phyloP scores from a whole-genome alignment of 1,284 basidiomycete species.

The Puccinia polysora region DNA sequence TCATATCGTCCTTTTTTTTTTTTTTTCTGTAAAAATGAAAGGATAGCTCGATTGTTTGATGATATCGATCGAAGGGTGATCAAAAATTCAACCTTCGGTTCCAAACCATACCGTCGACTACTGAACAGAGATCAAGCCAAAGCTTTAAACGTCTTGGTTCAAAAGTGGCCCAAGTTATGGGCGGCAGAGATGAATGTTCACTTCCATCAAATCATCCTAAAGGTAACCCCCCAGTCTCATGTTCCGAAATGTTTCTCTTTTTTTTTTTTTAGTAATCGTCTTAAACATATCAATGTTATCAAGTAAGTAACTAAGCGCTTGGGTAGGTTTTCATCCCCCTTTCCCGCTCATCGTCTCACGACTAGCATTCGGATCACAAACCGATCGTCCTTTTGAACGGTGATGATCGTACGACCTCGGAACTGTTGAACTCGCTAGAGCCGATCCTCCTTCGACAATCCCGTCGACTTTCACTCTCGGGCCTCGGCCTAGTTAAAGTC shows the following conservation, averaged over 20 bases:
- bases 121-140: constrained; percentile 18
- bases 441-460: neutral
- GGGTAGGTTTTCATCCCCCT: neutral
- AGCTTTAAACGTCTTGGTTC: constrained; percentile 9
- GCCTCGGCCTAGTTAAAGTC: neutral
- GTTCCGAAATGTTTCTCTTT: neutral
- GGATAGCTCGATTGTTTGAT: constrained; percentile 24
- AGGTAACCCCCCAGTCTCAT: neutral
- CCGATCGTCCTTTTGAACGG: neutral
- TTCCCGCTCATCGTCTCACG: neutral
- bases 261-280: neutral
- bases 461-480: neutral
- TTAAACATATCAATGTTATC: neutral
- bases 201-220: neutral
- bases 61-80: neutral
- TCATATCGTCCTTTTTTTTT: neutral
- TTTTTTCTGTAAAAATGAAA: constrained; percentile 1
- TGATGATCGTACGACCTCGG: neutral
- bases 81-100: neutral
- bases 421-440: constrained; percentile 1
- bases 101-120: constrained; percentile 6
- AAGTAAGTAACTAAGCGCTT: too few species aligned
- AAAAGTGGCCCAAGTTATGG: constrained; percentile 21
- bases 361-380: neutral
- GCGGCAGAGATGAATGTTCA: constrained; percentile 1